Evolutionary conservation across 768 basidiomycete species (phyloP).

Genomic region (Ramaria rubella): DNA sequence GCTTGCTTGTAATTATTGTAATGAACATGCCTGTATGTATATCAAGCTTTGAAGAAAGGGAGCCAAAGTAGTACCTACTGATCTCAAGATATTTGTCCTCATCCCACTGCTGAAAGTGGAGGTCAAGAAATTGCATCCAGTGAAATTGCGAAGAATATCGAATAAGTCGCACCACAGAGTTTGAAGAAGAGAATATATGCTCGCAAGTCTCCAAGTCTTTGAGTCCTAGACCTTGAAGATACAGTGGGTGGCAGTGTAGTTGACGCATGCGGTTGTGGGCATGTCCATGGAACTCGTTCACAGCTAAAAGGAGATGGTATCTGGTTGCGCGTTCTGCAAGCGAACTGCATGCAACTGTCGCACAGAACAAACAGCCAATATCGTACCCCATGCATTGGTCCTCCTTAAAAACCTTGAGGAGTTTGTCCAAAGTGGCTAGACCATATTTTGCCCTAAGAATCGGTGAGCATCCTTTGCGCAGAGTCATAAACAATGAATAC

Average conservation of each 20-base stretch:
- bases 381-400: slow-evolving; percentile 19
- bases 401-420: slow-evolving; percentile 18
- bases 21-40: not conserved
- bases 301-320: slow-evolving; percentile 12
- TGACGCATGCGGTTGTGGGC: slow-evolving; percentile 24
- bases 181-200: slow-evolving; percentile 28
- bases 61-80: slow-evolving; percentile 12
- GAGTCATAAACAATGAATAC: not conserved
- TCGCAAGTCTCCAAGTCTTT: slow-evolving; percentile 32
- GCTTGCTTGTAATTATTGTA: slow-evolving; percentile 8
- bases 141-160: slow-evolving; percentile 25
- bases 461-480: not conserved
- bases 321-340: slow-evolving; percentile 1
- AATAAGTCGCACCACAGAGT: slow-evolving; percentile 17
- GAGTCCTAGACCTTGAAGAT: slow-evolving; percentile 25
- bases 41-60: not conserved
- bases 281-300: slow-evolving; percentile 20
- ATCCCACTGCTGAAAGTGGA: slow-evolving; percentile 29
- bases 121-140: slow-evolving; percentile 25
- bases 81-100: slow-evolving; percentile 28
- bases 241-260: slow-evolving; percentile 26
- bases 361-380: slow-evolving; percentile 23
- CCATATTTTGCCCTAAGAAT: slow-evolving; percentile 25
- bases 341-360: slow-evolving; percentile 15
- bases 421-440: slow-evolving; percentile 19